Evolutionary conservation across 2,329 filamentous ascomycete genomes (phyloP).

Genomic region (Phyllosticta paracitricarpa): DNA sequence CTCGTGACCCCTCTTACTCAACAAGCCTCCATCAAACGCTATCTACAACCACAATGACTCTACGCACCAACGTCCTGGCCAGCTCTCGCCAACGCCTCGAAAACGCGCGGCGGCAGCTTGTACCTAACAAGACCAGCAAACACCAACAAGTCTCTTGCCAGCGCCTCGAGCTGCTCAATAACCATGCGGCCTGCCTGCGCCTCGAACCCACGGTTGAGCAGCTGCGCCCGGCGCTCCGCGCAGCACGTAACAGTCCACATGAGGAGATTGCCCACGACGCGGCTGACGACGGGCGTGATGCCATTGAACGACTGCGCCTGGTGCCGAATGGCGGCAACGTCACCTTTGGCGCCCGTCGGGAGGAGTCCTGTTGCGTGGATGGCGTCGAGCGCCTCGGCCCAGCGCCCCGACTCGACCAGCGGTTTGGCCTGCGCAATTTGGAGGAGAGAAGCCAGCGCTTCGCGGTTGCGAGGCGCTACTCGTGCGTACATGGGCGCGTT

Average conservation of each 20-base stretch:
- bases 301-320: constrained; percentile 72
- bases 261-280: constrained; percentile 82
- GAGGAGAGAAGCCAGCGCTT: constrained; percentile 50
- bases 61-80: constrained; percentile 50
- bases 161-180: constrained; percentile 63
- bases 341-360: constrained; percentile 63
- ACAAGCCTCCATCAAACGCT: background rate
- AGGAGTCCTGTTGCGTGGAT: constrained; percentile 70
- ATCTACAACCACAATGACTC: background rate
- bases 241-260: constrained; percentile 91
- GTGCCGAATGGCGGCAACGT: constrained; percentile 67
- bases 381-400: constrained; percentile 54
- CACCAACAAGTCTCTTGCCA: constrained; percentile 82
- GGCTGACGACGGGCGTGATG: constrained; percentile 69
- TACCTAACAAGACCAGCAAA: constrained; percentile 91
- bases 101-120: constrained; percentile 74
- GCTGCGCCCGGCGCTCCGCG: constrained; percentile 59
- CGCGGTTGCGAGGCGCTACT: constrained; percentile 48
- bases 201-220: constrained; percentile 60
- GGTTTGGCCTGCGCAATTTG: constrained; percentile 51
- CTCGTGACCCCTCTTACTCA: background rate
- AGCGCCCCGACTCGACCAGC: constrained; percentile 48
- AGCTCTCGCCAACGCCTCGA: constrained; percentile 77
- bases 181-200: constrained; percentile 49
- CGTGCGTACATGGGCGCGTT: constrained; percentile 52